A percentile compares a stretch with the other conserved stretches of the same genome.
Evolutionary conservation across 306 rosid genomes (phyloP).

Genomic region (Cucumis hystrix): DNA sequence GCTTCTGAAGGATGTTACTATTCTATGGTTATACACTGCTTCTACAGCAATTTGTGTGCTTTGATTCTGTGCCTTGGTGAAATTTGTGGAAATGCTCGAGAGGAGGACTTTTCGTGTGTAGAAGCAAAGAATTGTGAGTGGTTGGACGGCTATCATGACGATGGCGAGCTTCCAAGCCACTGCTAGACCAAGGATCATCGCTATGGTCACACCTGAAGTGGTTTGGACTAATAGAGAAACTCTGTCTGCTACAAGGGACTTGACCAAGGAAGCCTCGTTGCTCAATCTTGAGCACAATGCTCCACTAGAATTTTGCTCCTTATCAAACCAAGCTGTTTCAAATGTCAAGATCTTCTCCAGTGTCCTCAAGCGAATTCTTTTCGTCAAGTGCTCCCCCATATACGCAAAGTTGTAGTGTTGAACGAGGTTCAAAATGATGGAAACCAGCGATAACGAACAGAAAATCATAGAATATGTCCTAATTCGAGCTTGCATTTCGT

Average conservation of each 20-base stretch:
- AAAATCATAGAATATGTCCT: conserved; percentile 52
- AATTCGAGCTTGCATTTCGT: conserved; percentile 60
- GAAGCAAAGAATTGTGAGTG: conserved; percentile 73
- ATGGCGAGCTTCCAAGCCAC: conserved; percentile 94
- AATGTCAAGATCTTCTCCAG: conserved; percentile 70
- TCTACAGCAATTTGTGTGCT: conserved; percentile 91
- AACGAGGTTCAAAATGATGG: conserved; percentile 56
- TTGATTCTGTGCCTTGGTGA: conserved; percentile 62
- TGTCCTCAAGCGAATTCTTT: conserved; percentile 56
- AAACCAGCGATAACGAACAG: conserved; percentile 50
- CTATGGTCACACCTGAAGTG: conserved; percentile 67
- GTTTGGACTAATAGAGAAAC: conserved; percentile 72
- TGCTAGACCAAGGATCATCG: conserved; percentile 71
- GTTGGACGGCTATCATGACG: conserved; percentile 84
- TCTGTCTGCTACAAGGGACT: conserved; percentile 81
- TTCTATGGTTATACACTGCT: conserved; percentile 79
- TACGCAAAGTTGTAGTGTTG: conserved; percentile 82
- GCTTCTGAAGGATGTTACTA: conserved; percentile 74
- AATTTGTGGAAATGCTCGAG: conserved; percentile 53
- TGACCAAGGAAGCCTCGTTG: conserved; percentile 84
- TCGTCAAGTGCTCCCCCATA: conserved; percentile 76
- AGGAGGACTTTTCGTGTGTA: conserved; percentile 76
- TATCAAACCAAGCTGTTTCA: conserved; percentile 92
- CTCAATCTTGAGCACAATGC: conserved; percentile 77
- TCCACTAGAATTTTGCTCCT: conserved; percentile 76